These are phyloP conservation scores for Coemansia sp. DNA, from an alignment of 192 early-diverging fungal species.

Conservation along the genomic window DNA sequence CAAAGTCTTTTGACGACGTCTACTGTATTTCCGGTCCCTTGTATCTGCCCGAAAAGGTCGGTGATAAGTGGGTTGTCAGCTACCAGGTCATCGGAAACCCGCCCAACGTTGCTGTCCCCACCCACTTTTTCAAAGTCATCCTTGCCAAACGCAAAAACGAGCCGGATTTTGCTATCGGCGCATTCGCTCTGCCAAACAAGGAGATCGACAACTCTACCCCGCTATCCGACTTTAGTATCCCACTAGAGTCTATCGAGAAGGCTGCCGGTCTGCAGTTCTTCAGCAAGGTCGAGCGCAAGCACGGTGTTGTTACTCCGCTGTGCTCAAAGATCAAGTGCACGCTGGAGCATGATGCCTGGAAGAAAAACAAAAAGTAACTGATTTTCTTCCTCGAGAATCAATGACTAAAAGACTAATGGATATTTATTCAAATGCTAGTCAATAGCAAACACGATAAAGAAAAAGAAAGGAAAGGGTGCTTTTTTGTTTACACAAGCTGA, in stretches of 20 bases:
- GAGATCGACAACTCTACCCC: constrained; percentile 64
- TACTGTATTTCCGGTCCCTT: constrained; percentile 87
- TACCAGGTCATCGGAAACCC: constrained; percentile 88
- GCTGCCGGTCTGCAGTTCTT: constrained; percentile 71
- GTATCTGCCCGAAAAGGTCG: constrained; percentile 70
- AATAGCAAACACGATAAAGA: not conserved
- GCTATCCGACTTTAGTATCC: constrained; percentile 67
- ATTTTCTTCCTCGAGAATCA: no score
- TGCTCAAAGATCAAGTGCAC: constrained; percentile 45
- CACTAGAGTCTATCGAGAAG: constrained; percentile 73
- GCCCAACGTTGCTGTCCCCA: constrained; percentile 87
- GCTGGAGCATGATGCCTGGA: constrained; percentile 45
- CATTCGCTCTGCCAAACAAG: constrained; percentile 86
- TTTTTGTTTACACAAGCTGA: constrained; percentile 26
- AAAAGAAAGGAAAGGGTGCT: not conserved
- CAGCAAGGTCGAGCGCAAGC: constrained; percentile 56
- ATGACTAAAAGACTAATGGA: no score
- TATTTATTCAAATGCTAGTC: no score
- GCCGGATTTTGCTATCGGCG: constrained; percentile 54
- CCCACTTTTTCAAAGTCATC: constrained; percentile 92
- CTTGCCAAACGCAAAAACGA: constrained; percentile 62
- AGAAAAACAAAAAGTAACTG: constrained; percentile 20
- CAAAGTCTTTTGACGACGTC: constrained; percentile 75
- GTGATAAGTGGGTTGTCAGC: constrained; percentile 75
- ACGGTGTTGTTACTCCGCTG: constrained; percentile 32